phyloP scores from a whole-genome alignment of 169 alveolate genomes.

The Eimeria acervulina region DNA sequence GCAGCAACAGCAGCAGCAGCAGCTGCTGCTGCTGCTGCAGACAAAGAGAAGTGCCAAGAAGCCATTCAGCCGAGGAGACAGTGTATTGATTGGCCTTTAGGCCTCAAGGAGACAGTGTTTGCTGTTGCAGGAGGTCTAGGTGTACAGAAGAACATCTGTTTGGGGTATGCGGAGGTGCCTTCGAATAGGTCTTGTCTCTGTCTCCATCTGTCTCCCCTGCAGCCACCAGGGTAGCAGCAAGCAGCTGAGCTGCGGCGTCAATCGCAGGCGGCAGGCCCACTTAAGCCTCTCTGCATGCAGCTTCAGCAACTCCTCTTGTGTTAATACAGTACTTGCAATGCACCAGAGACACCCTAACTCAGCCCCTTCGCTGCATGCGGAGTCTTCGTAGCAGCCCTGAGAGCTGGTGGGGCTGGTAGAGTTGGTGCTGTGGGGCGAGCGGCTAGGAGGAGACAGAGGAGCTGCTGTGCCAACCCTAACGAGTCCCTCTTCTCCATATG shows the following conservation, averaged over 20 bases:
- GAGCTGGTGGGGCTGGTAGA: neutral
- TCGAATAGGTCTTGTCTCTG: too few species aligned
- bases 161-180: neutral
- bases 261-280: constrained; percentile 52
- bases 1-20: constrained; percentile 38
- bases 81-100: neutral
- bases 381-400: neutral
- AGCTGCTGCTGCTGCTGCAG: neutral
- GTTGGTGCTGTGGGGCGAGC: neutral
- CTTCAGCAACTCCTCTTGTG: neutral
- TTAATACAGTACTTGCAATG: neutral
- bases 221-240: constrained; percentile 34
- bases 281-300: neutral
- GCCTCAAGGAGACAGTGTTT: neutral
- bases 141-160: neutral
- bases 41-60: neutral
- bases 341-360: constrained; percentile 59
- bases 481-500: neutral
- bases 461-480: constrained; percentile 23
- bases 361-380: neutral
- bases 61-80: neutral
- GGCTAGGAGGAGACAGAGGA: neutral
- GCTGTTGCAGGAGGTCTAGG: neutral
- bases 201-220: neutral
- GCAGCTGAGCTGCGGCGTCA: neutral